phyloP scores from a whole-genome alignment of 345 rosid species.

The Camelina sativa region DNA sequence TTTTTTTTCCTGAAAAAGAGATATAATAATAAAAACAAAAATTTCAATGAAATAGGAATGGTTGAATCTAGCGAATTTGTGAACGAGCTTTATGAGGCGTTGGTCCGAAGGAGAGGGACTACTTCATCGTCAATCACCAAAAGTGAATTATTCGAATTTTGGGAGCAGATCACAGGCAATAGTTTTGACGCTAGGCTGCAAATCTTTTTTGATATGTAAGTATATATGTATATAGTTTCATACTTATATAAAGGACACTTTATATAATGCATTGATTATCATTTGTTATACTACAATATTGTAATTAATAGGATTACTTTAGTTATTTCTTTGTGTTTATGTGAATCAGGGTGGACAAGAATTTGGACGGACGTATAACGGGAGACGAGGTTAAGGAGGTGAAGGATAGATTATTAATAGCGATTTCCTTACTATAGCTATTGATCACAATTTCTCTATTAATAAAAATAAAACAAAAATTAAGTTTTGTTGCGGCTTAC shows the following conservation, averaged over 20 bases:
- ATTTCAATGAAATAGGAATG: slow-evolving; percentile 57
- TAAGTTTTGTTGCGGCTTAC: not conserved
- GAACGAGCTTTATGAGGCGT: slow-evolving; percentile 60
- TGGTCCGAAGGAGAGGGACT: slow-evolving; percentile 68
- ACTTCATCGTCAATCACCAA: slow-evolving; percentile 56
- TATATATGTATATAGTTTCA: too few species aligned
- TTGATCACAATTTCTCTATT: not conserved
- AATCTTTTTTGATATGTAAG: slow-evolving; percentile 85
- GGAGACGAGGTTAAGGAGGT: slow-evolving; percentile 85
- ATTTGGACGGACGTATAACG: slow-evolving; percentile 75
- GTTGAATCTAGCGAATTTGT: slow-evolving; percentile 77
- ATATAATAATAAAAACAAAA: too few species aligned
- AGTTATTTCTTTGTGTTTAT: slow-evolving; percentile 1
- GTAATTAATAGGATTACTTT: not conserved
- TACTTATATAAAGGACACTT: not conserved
- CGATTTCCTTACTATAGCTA: not conserved
- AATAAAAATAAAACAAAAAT: too few species aligned
- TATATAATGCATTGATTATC: slow-evolving; percentile 1
- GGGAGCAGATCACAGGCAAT: slow-evolving; percentile 74
- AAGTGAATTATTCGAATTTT: slow-evolving; percentile 59
- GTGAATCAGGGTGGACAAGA: slow-evolving; percentile 71
- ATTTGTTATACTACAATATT: not conserved
- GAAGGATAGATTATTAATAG: not conserved
- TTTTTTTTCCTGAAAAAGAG: too few species aligned
- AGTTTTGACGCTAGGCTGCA: slow-evolving; percentile 78